Base-by-base conservation (phyloP, 257 asterid genomes). In the Solanum etuberosum region DNA sequence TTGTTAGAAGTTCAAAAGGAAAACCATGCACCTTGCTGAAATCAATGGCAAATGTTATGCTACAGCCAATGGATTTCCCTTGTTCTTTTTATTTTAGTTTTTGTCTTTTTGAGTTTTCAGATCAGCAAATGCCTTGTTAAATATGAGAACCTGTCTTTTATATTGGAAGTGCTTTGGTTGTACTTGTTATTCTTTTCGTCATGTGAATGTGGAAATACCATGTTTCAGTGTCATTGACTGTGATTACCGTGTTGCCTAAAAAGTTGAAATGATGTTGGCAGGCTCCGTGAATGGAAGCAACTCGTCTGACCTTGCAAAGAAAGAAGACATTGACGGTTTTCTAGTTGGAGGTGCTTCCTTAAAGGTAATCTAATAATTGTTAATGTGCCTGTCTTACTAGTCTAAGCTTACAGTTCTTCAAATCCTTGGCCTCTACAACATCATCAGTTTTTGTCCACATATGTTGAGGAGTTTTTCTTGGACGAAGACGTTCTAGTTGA, bases 331-430 rank as follows among this genome's bases (percentile, higher is more conserved):
- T 25, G 86, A 83, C 5, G 86, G 86, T 38, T 59, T 63, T 59
- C 86, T 83, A 35, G 86, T 83, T 2, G 86, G 86, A 7, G 86
- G 86, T 63, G 86, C 86, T 63, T 83, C 86, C 59, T 63, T 83
- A 25, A 97, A 97, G 99, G 99, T 96, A 94, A 35, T 78, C 34
- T 31, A 31, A 3, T 81, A 48, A 48, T 81, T 81, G 43, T 11
- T 81, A 48, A 48, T 31, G 21, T 81, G 68, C 5, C 68, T 29
- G 27, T 81, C 85, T 81, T 81, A 81, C 21, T 31, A 48, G 68
- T 81, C 85, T 81, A 81, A 37, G 68, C 68, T 31, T 31, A 21
- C 68, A 81, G 38, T 81, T 77, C 68, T 81, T 18, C 31, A 29
- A 81, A 16, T 31, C 27, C 68, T 80, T 46, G 29, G 42, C 40